Base-by-base conservation (phyloP, 345 rosid species). In the Euclidium syriacum region DNA sequence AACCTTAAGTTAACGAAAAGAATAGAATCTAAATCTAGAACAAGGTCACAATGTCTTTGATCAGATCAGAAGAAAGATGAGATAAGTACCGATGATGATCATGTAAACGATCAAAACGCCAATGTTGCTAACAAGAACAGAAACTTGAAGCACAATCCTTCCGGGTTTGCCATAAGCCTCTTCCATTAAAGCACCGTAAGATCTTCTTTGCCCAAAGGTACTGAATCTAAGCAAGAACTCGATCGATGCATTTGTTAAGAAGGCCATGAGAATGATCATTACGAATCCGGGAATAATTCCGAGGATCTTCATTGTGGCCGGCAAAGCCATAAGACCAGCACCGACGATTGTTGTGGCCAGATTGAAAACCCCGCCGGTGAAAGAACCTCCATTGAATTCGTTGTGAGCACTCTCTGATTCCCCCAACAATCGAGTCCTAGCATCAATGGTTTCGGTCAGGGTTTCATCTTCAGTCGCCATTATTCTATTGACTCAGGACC, bases 321-420 rank as follows among this genome's bases (percentile, higher is more conserved):
- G 99, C 71, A 94, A 69, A 51, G 99, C 87, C 99, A 94, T 94
- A 57, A 94, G 90, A 16, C 97, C 99, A 20, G 99, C 99, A 59
- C 97, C 97, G 61, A 90, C 84, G 50, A 90, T 69, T 2, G 96
- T 90, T 7, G 96, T 94, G 12, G 97, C 75, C 35, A 94, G 79
- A 65, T 94, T 94, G 65, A 90, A 83, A 53, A 94, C 99, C 0
- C 95, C 95, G 49, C 97, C 99, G 10, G 68, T 74, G 50, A 87
- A 90, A 10, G 97, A 87, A 77, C 96, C 96, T 66, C 99, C 95
- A 56, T 90, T 74, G 62, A 83, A 82, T 68, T 88, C 97, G 40
- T 77, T 85, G 71, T 71, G 76, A 46, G 78, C 58, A 50, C 4
- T 74, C 24, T 48, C 62, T 49, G 58, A 75, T 50, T 69, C 75